These are phyloP conservation scores for Epichloe sibirici DNA, from an alignment of 2,329 filamentous ascomycete genomes.

Conservation along the genomic window DNA sequence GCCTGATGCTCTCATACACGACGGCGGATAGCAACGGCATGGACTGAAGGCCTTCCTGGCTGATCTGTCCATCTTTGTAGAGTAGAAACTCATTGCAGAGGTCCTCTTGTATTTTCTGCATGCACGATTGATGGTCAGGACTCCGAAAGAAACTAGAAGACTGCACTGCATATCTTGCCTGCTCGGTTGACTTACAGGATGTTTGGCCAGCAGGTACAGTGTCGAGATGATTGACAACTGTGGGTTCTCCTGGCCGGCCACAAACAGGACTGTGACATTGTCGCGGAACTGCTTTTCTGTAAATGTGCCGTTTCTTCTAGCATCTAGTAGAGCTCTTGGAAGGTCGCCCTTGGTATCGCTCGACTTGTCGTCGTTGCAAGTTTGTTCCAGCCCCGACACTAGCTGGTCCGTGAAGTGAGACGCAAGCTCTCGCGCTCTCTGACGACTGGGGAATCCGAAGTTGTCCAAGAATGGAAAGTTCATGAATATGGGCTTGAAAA, in stretches of 20 bases:
- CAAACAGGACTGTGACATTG: conserved; percentile 27
- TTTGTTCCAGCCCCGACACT: conserved; percentile 1
- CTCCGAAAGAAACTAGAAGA: not conserved
- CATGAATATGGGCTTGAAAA: conserved; percentile 22
- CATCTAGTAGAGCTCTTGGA: conserved; percentile 12
- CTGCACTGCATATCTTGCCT: not conserved
- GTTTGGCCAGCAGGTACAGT: conserved; percentile 24
- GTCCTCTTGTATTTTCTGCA: conserved; percentile 17
- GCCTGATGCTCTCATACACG: conserved; percentile 32
- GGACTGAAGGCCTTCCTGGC: conserved; percentile 14
- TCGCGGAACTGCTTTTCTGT: conserved; percentile 26
- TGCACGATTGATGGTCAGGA: not conserved
- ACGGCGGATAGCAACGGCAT: conserved; percentile 31
- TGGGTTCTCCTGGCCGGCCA: conserved; percentile 30
- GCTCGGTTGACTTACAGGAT: conserved; percentile 11
- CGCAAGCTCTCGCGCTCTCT: conserved; percentile 14
- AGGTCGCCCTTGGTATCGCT: conserved; percentile 1
- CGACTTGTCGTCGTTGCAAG: conserved; percentile 6
- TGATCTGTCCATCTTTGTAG: conserved; percentile 1
- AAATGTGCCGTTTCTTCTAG: conserved; percentile 12
- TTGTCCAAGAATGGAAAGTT: conserved; percentile 22
- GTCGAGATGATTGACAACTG: conserved; percentile 24
- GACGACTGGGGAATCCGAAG: conserved; percentile 15
- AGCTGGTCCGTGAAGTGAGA: conserved; percentile 15
- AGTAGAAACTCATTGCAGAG: conserved; percentile 19